phyloP scores from a whole-genome alignment of 2,329 filamentous ascomycete genomes.

The Lachnellula suecica region DNA sequence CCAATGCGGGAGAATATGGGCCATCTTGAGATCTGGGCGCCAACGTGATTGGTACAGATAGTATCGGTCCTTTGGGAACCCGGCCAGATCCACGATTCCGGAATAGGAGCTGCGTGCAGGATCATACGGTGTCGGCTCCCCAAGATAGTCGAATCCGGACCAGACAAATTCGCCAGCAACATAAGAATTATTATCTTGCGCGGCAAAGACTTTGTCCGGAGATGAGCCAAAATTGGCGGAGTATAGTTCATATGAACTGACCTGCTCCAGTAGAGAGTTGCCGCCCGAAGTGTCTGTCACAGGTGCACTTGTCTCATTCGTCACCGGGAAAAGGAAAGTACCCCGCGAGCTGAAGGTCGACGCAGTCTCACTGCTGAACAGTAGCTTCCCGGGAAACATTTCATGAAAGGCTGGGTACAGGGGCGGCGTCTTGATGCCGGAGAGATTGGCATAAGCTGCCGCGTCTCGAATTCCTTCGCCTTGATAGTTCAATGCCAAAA shows the following conservation, averaged over 20 bases:
- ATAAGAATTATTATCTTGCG: conserved; percentile 47
- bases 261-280: conserved; percentile 36
- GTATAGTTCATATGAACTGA: conserved; percentile 54
- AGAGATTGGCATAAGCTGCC: conserved; percentile 13
- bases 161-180: conserved; percentile 55
- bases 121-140: conserved; percentile 50
- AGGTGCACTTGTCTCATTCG: conserved; percentile 35
- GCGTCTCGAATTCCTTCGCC: conserved; percentile 44
- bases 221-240: conserved; percentile 45
- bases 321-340: conserved; percentile 53
- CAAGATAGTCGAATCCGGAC: conserved; percentile 51
- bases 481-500: conserved; percentile 55
- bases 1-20: conserved; percentile 57
- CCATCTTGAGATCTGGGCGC: conserved; percentile 46
- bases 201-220: conserved; percentile 51
- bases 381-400: conserved; percentile 46
- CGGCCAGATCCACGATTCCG: conserved; percentile 56
- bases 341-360: conserved; percentile 49
- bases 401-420: conserved; percentile 44
- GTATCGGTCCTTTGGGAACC: conserved; percentile 56
- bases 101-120: conserved; percentile 53
- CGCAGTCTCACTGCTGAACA: conserved; percentile 42
- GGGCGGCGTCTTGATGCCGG: conserved; percentile 29
- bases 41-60: conserved; percentile 55
- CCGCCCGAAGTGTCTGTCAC: conserved; percentile 40